Conservation (phyloP, 192 early-diverging fungal genomes). For the Backusella tarrabulga region DNA sequence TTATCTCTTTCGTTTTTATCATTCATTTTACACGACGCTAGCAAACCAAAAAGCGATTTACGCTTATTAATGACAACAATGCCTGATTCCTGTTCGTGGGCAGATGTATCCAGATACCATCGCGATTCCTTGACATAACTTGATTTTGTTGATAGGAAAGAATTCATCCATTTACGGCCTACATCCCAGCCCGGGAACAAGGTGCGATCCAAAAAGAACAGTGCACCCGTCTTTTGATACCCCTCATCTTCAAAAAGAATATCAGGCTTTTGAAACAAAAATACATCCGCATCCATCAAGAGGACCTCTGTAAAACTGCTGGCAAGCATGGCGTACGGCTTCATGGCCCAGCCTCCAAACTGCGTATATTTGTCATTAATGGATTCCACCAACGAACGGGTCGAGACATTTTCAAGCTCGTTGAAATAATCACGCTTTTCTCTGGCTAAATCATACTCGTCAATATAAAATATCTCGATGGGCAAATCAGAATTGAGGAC, state of each 20-base stretch:
- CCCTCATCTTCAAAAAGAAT: conserved; percentile 48
- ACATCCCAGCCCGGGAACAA: conserved; percentile 35
- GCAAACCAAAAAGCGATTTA: conserved; percentile 46
- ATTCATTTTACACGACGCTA: conserved; percentile 58
- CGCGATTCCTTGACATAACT: conserved; percentile 39
- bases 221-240: conserved; percentile 47
- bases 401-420: not conserved
- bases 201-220: conserved; percentile 67
- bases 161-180: conserved; percentile 45
- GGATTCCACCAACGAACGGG: conserved; percentile 22
- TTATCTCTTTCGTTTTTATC: conserved; percentile 47
- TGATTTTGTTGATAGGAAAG: conserved; percentile 47
- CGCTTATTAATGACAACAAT: conserved; percentile 56
- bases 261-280: conserved; percentile 60
- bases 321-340: conserved; percentile 65
- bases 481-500: conserved; percentile 48
- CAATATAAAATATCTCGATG: conserved; percentile 58
- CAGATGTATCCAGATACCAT: conserved; percentile 34
- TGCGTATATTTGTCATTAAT: conserved; percentile 41
- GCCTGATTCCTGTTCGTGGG: conserved; percentile 66
- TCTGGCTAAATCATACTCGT: conserved; percentile 36
- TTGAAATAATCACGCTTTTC: conserved; percentile 33
- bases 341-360: conserved; percentile 61
- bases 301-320: conserved; percentile 59
- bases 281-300: conserved; percentile 69